Evolutionary conservation across 2,329 filamentous ascomycete species (phyloP).

Genomic region (Geosmithia putterillii): DNA sequence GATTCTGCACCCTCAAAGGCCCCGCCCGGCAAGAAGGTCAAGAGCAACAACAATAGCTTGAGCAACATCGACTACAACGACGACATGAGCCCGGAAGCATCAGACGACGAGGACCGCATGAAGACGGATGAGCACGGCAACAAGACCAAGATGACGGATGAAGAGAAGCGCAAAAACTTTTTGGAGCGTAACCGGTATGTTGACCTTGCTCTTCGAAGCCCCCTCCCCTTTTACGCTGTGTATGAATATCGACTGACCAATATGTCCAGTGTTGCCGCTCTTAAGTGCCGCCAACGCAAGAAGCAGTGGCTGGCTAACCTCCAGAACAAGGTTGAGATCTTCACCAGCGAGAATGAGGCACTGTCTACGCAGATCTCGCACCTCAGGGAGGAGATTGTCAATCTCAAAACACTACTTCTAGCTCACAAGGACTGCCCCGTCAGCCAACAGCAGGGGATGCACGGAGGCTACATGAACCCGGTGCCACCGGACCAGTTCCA

Average conservation of each 20-base stretch:
- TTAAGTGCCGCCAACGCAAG: conserved; percentile 96
- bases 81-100: conserved; percentile 19
- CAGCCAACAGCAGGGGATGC: conserved; percentile 66
- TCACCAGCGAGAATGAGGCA: conserved; percentile 81
- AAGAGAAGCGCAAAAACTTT: conserved; percentile 98
- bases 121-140: conserved; percentile 43
- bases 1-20: conserved; percentile 44
- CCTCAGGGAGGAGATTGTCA: conserved; percentile 85
- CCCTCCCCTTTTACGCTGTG: neutral
- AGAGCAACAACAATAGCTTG: conserved; percentile 23
- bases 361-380: conserved; percentile 73
- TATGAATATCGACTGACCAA: conserved; percentile 2
- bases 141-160: conserved; percentile 84
- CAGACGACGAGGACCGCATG: conserved; percentile 42
- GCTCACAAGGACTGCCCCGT: conserved; percentile 96
- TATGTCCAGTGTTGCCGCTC: conserved; percentile 64
- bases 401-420: conserved; percentile 81
- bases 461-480: conserved; percentile 42
- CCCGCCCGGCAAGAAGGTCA: conserved; percentile 57
- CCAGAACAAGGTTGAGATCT: conserved; percentile 88
- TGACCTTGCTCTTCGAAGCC: neutral
- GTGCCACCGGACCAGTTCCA: conserved; percentile 30
- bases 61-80: neutral
- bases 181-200: conserved; percentile 86
- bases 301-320: conserved; percentile 98